Evolutionary conservation across 768 basidiomycete genomes (phyloP).

Genomic region (Mycena latifolia): DNA sequence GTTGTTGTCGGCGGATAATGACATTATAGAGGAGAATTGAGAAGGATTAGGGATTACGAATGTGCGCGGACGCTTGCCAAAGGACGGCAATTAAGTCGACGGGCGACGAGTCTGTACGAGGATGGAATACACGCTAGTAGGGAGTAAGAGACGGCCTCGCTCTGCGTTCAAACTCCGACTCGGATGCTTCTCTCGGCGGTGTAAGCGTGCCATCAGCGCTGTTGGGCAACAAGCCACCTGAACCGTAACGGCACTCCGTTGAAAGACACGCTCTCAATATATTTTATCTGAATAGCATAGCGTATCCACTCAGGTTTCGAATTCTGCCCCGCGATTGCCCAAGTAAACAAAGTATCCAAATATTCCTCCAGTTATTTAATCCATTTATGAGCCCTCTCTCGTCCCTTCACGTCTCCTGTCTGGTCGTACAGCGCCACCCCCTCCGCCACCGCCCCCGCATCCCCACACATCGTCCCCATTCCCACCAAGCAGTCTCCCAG

Average conservation of each 20-base stretch:
- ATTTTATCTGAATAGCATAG: too few relatives aligned
- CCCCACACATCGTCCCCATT: slow-evolving; percentile 19
- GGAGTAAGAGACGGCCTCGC: slow-evolving; percentile 13
- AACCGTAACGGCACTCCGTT: too few relatives aligned
- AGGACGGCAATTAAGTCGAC: slow-evolving; percentile 47
- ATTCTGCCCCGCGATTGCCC: too few relatives aligned
- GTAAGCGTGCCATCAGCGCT: too few relatives aligned
- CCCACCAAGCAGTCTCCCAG: slow-evolving; percentile 26
- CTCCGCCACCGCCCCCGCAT: slow-evolving; percentile 18
- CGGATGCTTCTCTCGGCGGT: background rate
- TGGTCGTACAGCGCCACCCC: slow-evolving; percentile 18
- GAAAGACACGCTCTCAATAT: too few relatives aligned
- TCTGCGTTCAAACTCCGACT: slow-evolving; percentile 4
- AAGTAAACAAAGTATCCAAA: too few relatives aligned
- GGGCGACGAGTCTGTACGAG: slow-evolving; percentile 43
- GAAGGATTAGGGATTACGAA: slow-evolving; percentile 88
- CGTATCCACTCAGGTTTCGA: too few relatives aligned
- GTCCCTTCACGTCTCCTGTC: slow-evolving; percentile 25
- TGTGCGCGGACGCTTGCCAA: slow-evolving; percentile 50
- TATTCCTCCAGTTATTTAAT: background rate
- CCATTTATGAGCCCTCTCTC: background rate
- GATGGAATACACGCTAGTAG: slow-evolving; percentile 17
- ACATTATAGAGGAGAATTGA: slow-evolving; percentile 86
- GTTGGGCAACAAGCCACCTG: too few relatives aligned
- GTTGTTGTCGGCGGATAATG: slow-evolving; percentile 88